Conservation (phyloP, 2,329 filamentous ascomycete species). For the Chrysosporium keratinophilum region DNA sequence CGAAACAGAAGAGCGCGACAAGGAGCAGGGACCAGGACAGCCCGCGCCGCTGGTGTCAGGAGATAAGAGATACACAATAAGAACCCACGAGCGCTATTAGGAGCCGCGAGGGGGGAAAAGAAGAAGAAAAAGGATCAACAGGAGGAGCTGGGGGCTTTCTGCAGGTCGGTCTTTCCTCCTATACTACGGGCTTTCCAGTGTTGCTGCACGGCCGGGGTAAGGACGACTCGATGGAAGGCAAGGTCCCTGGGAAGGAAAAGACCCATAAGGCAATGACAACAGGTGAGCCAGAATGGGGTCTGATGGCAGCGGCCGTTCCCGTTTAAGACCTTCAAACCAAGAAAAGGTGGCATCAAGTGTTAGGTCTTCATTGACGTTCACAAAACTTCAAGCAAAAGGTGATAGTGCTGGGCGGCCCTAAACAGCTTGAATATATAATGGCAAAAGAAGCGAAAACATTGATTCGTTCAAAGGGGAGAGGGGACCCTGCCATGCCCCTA, state of each 20-base stretch:
- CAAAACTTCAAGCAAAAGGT: too few species aligned
- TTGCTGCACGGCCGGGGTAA: too few species aligned
- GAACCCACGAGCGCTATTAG: not conserved
- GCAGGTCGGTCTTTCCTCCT: not conserved
- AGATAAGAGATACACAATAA: not conserved
- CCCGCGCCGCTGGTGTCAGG: not conserved
- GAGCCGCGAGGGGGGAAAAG: not conserved
- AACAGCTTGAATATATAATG: not conserved
- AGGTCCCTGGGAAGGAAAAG: too few species aligned
- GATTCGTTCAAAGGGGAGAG: not conserved
- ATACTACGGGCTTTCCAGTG: not conserved
- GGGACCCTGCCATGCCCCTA: not conserved
- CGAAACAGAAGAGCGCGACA: not conserved
- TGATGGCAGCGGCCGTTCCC: too few species aligned
- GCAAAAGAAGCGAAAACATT: not conserved
- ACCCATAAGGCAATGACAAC: too few species aligned
- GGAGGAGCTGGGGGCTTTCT: not conserved
- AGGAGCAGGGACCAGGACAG: not conserved
- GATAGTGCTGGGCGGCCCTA: too few species aligned
- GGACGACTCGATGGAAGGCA: too few species aligned
- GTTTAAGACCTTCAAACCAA: too few species aligned
- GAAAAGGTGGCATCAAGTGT: too few species aligned
- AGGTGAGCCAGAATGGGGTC: too few species aligned
- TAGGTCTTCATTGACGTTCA: too few species aligned
- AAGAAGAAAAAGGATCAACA: not conserved